Evolutionary conservation across 2,329 filamentous ascomycete genomes (phyloP), one percentile per base, ranked within the genome.

Genomic region (Pyricularia grisea): DNA sequence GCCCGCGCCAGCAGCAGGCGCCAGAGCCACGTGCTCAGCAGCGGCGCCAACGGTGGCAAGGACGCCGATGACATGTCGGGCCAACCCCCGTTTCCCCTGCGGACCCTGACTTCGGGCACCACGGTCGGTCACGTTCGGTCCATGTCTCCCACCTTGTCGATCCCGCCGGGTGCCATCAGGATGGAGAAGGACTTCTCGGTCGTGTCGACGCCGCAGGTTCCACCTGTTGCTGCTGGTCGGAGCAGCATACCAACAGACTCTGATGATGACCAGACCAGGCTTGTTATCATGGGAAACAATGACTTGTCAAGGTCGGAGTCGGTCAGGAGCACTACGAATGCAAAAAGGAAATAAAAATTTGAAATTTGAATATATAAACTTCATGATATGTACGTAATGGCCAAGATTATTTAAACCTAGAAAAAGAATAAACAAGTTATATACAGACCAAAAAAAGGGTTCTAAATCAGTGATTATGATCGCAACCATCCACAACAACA

Each of bases 151-250:
- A 42, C 23, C 1, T 27, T 10, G 31, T 66, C 65, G 2, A 66
- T 66, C 65, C 65, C 65, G 10, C n/a, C 65, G 7, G 65, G 65
- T n/a, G 33, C 65, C 31, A 66, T 66, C 31, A 30, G 65, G 12
- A 66, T 66, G 65, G 31, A 66, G 20, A 66, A 30, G 12, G 31
- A 66, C 11, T 66, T 50, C 65, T 23, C 65, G n/a, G 65, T 66
- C 65, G 36, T 42, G n/a, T 66, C 65, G 20, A 27, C 65, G 65
- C 65, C 65, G 10, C 65, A 66, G 31, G 63, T 33, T 10, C 63
- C 30, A 30, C n/a, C 31, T 27, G 31, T 33, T 33, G 11, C 31
- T 42, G 36, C 7, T n/a, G n/a, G 28, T 25, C 33, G 65, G 33
- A 42, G 33, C n/a, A 27, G n/a, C 9, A 27, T 27, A 6, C 28